Evolutionary conservation across 148 eudicot genomes (phyloP).

Genomic region (Chenopodium formosanum): DNA sequence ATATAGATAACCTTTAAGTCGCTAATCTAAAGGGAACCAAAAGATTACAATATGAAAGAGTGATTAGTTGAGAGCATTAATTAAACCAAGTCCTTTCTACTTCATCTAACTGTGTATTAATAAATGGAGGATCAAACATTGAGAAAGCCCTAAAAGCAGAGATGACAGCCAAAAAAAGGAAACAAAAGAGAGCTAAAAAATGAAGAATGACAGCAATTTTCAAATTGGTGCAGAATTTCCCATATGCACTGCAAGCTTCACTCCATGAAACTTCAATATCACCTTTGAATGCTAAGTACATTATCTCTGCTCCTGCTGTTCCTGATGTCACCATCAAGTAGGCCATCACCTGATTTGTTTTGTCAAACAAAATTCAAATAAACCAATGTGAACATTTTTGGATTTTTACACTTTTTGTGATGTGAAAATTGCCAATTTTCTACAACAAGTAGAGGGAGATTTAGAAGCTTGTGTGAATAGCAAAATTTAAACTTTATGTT

Average conservation of each 20-base stretch:
- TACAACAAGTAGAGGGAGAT: neutral
- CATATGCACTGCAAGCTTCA: slow-evolving; percentile 75
- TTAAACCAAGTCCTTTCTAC: slow-evolving; percentile 5
- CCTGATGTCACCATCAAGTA: slow-evolving; percentile 78
- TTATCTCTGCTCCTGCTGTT: slow-evolving; percentile 57
- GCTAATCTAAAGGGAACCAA: neutral
- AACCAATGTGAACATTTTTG: neutral
- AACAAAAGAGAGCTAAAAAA: slow-evolving; percentile 56
- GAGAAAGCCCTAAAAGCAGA: slow-evolving; percentile 73
- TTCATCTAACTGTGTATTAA: slow-evolving; percentile 34
- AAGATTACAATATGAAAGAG: neutral
- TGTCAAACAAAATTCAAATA: neutral
- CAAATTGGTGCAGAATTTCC: slow-evolving; percentile 64
- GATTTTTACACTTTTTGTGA: neutral
- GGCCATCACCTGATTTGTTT: slow-evolving; percentile 54
- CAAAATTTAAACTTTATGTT: neutral
- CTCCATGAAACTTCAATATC: slow-evolving; percentile 75
- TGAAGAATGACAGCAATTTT: slow-evolving; percentile 54
- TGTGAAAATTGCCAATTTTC: neutral
- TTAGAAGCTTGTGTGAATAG: neutral
- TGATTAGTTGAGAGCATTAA: neutral
- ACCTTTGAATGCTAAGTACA: slow-evolving; percentile 69
- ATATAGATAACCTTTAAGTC: too few relatives aligned
- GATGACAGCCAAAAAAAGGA: slow-evolving; percentile 56
- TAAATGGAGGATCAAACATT: slow-evolving; percentile 61